Evolutionary conservation across 441 rosid genomes (phyloP).

Genomic region (Omphalea diandra): DNA sequence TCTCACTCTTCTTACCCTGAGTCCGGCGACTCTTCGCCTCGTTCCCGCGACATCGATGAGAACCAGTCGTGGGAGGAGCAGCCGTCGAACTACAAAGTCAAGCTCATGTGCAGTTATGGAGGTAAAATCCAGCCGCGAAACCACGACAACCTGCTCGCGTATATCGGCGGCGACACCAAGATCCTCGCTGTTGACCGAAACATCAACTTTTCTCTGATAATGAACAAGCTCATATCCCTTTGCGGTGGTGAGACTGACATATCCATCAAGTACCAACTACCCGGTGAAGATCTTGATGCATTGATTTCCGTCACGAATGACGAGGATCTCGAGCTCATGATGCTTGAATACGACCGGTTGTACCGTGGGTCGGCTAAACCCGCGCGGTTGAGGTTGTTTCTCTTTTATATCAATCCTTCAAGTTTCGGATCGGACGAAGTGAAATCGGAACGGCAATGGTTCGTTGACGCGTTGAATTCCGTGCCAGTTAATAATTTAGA

Average conservation of each 20-base stretch:
- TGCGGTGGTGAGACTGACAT: constrained; percentile 36
- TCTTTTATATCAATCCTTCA: constrained; percentile 34
- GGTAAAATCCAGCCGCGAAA: constrained; percentile 66
- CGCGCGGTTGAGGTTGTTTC: constrained; percentile 51
- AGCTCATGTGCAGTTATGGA: constrained; percentile 64
- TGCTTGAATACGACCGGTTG: constrained; percentile 55
- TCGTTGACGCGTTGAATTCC: constrained; percentile 54
- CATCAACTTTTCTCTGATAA: constrained; percentile 35
- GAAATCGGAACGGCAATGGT: constrained; percentile 59
- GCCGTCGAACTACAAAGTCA: constrained; percentile 37
- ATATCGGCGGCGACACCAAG: constrained; percentile 64
- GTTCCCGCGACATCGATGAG: constrained; percentile 57
- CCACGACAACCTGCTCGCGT: constrained; percentile 55
- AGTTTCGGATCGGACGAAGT: constrained; percentile 26
- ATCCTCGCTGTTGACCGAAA: constrained; percentile 51
- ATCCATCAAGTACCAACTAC: constrained; percentile 61
- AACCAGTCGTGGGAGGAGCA: constrained; percentile 48
- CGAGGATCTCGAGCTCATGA: constrained; percentile 66
- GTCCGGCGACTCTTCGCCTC: constrained; percentile 57
- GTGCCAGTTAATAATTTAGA: constrained; percentile 38
- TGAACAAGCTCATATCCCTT: constrained; percentile 42
- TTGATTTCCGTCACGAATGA: constrained; percentile 58
- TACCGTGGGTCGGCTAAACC: constrained; percentile 44
- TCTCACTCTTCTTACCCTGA: constrained; percentile 56
- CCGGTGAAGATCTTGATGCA: constrained; percentile 67